Conservation (phyloP, 2,329 filamentous ascomycete species). For the Cordyceps cateniannulata region DNA sequence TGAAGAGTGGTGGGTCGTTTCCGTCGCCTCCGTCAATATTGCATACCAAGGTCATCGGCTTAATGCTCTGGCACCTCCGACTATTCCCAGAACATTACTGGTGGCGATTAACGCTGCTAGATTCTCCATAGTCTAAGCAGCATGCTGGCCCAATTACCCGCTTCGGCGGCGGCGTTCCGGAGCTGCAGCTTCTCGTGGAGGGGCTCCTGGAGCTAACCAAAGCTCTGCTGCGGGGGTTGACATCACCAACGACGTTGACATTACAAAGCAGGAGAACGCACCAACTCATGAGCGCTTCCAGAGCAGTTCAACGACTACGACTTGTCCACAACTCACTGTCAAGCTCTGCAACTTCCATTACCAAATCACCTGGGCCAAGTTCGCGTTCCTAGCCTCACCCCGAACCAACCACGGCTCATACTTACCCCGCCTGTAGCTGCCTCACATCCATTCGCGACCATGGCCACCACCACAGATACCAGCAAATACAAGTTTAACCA, state of each 20-base stretch:
- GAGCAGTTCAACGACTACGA: constrained; percentile 12
- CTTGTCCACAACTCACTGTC: constrained; percentile 8
- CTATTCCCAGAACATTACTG: not conserved
- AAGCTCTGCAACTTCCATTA: not conserved
- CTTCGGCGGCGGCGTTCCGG: not conserved
- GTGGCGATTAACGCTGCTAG: not conserved
- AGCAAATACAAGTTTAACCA: constrained; percentile 81
- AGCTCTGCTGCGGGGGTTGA: constrained; percentile 10
- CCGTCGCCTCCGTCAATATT: not conserved
- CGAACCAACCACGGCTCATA: not conserved
- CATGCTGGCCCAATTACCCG: not conserved
- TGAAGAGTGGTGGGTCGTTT: not conserved
- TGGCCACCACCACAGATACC: constrained; percentile 66
- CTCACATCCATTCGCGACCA: constrained; percentile 33
- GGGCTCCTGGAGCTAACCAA: not conserved
- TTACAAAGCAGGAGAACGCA: constrained; percentile 4
- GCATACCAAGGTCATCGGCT: not conserved
- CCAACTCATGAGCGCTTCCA: constrained; percentile 12
- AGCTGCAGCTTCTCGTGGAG: not conserved
- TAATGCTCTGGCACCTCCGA: not conserved
- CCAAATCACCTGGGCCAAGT: not conserved
- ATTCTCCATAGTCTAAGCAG: not conserved
- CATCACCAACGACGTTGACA: constrained; percentile 8
- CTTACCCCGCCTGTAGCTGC: not conserved
- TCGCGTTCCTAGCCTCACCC: not conserved